Conservation (phyloP, 2,329 filamentous ascomycete species). For the Xylogone sp. region DNA sequence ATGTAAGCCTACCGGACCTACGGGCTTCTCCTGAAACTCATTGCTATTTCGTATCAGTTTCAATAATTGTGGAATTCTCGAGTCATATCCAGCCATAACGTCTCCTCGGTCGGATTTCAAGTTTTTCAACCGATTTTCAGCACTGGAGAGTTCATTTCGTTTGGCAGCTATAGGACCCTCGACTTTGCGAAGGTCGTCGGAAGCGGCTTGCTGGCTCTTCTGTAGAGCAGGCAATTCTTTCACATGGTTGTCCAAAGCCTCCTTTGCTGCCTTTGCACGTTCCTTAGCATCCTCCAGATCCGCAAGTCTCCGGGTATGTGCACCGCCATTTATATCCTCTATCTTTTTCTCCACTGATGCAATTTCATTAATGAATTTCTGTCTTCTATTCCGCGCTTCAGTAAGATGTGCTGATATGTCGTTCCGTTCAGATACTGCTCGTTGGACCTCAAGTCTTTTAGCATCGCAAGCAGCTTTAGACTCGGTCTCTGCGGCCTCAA, state of each 20-base stretch:
- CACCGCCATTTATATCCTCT: constrained; percentile 65
- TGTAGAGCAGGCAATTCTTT: constrained; percentile 32
- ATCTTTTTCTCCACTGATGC: constrained; percentile 57
- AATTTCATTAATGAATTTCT: constrained; percentile 44
- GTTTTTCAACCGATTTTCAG: constrained; percentile 45
- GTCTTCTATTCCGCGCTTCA: constrained; percentile 43
- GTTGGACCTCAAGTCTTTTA: constrained; percentile 48
- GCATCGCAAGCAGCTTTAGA: constrained; percentile 50
- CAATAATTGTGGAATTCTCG: constrained; percentile 60
- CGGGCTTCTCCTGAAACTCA: constrained; percentile 66
- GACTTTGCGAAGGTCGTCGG: constrained; percentile 28
- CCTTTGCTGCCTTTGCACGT: constrained; percentile 40
- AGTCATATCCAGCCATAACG: constrained; percentile 61
- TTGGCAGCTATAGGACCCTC: constrained; percentile 37
- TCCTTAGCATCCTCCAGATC: constrained; percentile 57
- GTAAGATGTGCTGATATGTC: constrained; percentile 58
- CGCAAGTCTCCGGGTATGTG: constrained; percentile 56
- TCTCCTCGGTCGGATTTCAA: constrained; percentile 56
- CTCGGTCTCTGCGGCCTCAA: constrained; percentile 42
- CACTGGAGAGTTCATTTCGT: constrained; percentile 48
- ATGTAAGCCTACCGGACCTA: constrained; percentile 80
- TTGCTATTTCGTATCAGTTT: constrained; percentile 64
- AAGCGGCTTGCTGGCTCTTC: constrained; percentile 27
- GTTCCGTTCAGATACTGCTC: constrained; percentile 60
- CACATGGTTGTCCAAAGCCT: constrained; percentile 37